Percentiles rank a stretch among this genome's conserved stretches.
Evolutionary conservation across 2,329 filamentous ascomycete species (phyloP).

Genomic region (Cladosporium sp.): DNA sequence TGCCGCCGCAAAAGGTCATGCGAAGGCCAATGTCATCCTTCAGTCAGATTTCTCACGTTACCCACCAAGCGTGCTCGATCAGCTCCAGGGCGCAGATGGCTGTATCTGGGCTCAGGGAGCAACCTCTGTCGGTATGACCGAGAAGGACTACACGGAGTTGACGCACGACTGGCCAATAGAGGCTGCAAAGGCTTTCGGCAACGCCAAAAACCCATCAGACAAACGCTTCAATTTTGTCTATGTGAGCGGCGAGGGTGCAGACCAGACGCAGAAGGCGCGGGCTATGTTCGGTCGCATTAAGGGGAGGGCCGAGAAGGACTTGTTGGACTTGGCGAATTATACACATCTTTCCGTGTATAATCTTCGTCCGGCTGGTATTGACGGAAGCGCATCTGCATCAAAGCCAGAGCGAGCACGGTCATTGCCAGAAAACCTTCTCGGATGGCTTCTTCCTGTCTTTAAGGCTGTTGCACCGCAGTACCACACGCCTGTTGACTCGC

Average conservation of each 20-base stretch:
- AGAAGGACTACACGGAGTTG: constrained; percentile 60
- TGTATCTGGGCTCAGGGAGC: constrained; percentile 76
- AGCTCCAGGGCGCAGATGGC: constrained; percentile 65
- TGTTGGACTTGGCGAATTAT: constrained; percentile 55
- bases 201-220: constrained; percentile 45
- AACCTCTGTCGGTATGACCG: constrained; percentile 38
- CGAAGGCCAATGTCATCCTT: constrained; percentile 65
- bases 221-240: constrained; percentile 66
- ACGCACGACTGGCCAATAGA: constrained; percentile 67
- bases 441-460: neutral
- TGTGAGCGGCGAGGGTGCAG: constrained; percentile 67
- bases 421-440: constrained; percentile 35
- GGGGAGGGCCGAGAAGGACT: constrained; percentile 63
- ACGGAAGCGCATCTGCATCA: constrained; percentile 40
- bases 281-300: constrained; percentile 67
- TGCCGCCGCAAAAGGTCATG: constrained; percentile 61
- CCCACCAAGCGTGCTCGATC: constrained; percentile 56
- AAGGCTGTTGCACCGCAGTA: constrained; percentile 11
- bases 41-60: constrained; percentile 69
- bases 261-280: constrained; percentile 57
- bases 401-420: constrained; percentile 22
- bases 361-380: constrained; percentile 63
- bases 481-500: constrained; percentile 48
- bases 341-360: constrained; percentile 57
- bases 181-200: constrained; percentile 57